phyloP scores from a whole-genome alignment of 805 yeast genomes.

The Saturnispora gosingensis region DNA sequence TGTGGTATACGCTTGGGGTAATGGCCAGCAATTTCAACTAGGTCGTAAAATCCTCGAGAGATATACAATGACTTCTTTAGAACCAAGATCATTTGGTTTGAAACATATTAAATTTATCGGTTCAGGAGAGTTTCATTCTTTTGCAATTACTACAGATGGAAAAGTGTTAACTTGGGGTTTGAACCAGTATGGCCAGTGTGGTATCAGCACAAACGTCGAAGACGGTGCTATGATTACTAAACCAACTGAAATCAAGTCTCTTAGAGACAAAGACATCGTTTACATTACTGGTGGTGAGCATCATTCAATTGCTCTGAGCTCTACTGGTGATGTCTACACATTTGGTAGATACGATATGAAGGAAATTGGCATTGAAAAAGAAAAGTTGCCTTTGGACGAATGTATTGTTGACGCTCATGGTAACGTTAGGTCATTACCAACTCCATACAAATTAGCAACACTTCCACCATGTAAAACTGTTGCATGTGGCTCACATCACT shows the following conservation, averaged over 20 bases:
- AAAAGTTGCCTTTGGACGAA: slow-evolving; percentile 53
- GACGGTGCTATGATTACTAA: slow-evolving; percentile 75
- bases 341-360: slow-evolving; percentile 94
- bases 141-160: slow-evolving; percentile 72
- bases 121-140: slow-evolving; percentile 92
- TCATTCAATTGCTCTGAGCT: slow-evolving; percentile 71
- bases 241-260: slow-evolving; percentile 65
- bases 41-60: slow-evolving; percentile 81
- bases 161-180: slow-evolving; percentile 87
- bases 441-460: slow-evolving; percentile 59
- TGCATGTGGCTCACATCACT: slow-evolving; percentile 88
- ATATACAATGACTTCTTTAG: slow-evolving; percentile 61
- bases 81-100: slow-evolving; percentile 77
- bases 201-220: slow-evolving; percentile 54
- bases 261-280: slow-evolving; percentile 49
- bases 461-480: slow-evolving; percentile 51
- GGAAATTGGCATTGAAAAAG: slow-evolving; percentile 73
- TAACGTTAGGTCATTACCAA: slow-evolving; percentile 74
- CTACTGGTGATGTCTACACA: slow-evolving; percentile 63
- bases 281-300: slow-evolving; percentile 90
- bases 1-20: slow-evolving; percentile 93
- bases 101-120: slow-evolving; percentile 72
- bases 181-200: slow-evolving; percentile 96
- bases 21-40: slow-evolving; percentile 86
- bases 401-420: slow-evolving; percentile 75